phyloP scores from a whole-genome alignment of 768 basidiomycete species.

The Hygrocybe punicea region DNA sequence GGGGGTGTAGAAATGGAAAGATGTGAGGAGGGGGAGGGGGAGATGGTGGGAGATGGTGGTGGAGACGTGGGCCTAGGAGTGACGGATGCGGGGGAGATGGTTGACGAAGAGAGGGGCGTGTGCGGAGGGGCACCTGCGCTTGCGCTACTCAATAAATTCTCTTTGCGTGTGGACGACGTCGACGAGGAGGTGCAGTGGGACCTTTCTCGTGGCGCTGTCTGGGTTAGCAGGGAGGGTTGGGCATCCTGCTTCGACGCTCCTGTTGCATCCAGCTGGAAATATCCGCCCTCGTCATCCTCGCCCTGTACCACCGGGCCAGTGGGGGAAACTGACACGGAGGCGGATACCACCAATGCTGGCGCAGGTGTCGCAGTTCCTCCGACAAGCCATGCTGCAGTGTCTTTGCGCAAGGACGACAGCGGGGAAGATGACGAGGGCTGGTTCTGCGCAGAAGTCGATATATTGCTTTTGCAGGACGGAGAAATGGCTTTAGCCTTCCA shows the following conservation, averaged over 20 bases:
- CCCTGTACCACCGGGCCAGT: not conserved
- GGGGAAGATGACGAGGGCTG: not conserved
- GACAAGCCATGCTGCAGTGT: not conserved
- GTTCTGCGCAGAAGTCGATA: slow-evolving; percentile 12
- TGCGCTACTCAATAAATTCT: not conserved
- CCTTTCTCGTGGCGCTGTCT: slow-evolving; percentile 43
- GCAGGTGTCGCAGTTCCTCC: slow-evolving; percentile 45
- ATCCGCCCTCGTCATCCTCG: not conserved
- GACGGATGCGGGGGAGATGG: slow-evolving; percentile 21
- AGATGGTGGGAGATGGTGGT: not conserved
- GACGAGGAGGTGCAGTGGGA: slow-evolving; percentile 35
- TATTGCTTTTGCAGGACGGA: not conserved
- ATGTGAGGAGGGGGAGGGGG: not conserved
- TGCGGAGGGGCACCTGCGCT: not conserved
- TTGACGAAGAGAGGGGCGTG: slow-evolving; percentile 16
- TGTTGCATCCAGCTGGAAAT: not conserved
- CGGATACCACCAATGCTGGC: slow-evolving; percentile 52
- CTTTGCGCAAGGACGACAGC: not conserved
- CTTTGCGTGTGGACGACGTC: slow-evolving; percentile 37
- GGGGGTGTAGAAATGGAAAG: slow-evolving; percentile 33
- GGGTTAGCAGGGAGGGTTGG: slow-evolving; percentile 58
- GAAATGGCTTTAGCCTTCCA: slow-evolving; percentile 38
- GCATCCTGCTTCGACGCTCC: slow-evolving; percentile 19
- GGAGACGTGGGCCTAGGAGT: slow-evolving; percentile 27
- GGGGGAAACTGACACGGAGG: slow-evolving; percentile 33